phyloP scores from a whole-genome alignment of 2,329 filamentous ascomycete species.

The Ascosphaera aggregata region DNA sequence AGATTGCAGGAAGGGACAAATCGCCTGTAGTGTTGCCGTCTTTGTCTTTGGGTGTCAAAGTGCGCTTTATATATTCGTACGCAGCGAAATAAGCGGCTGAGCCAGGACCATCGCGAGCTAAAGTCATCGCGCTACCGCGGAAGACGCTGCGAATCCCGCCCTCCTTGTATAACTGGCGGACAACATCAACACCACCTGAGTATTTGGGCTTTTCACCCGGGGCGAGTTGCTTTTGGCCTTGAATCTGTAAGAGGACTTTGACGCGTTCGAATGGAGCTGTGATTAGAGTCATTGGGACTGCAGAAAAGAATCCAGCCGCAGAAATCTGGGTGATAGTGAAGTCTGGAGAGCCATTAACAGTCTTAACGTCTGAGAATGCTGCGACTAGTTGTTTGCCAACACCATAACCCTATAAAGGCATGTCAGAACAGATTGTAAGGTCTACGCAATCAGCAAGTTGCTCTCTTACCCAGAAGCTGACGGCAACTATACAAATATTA shows the following conservation, averaged over 20 bases:
- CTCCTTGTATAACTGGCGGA: constrained; percentile 76
- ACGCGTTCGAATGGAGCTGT: constrained; percentile 98
- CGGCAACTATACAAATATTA: constrained; percentile 26
- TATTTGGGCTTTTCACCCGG: constrained; percentile 89
- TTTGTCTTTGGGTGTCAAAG: constrained; percentile 60
- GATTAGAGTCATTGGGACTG: constrained; percentile 91
- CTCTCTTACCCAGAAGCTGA: constrained; percentile 37
- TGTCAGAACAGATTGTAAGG: neutral
- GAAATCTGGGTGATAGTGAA: constrained; percentile 75
- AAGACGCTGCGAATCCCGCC: constrained; percentile 84
- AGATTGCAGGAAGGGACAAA: constrained; percentile 60
- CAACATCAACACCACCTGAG: constrained; percentile 67
- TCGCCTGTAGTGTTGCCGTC: constrained; percentile 50
- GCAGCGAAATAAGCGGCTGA: constrained; percentile 91
- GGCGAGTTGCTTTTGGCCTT: constrained; percentile 65
- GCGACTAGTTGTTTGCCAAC: constrained; percentile 77
- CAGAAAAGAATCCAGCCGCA: constrained; percentile 88
- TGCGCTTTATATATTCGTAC: constrained; percentile 87
- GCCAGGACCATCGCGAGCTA: constrained; percentile 82
- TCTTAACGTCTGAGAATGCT: constrained; percentile 35
- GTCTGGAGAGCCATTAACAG: constrained; percentile 36
- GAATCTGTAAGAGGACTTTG: constrained; percentile 94
- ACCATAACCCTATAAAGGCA: constrained; percentile 51
- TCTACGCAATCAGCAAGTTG: neutral
- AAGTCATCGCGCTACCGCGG: constrained; percentile 69